These are phyloP conservation scores for Mesembryanthemum crystallinum DNA, from an alignment of 148 eudicot species.

Conservation along the genomic window DNA sequence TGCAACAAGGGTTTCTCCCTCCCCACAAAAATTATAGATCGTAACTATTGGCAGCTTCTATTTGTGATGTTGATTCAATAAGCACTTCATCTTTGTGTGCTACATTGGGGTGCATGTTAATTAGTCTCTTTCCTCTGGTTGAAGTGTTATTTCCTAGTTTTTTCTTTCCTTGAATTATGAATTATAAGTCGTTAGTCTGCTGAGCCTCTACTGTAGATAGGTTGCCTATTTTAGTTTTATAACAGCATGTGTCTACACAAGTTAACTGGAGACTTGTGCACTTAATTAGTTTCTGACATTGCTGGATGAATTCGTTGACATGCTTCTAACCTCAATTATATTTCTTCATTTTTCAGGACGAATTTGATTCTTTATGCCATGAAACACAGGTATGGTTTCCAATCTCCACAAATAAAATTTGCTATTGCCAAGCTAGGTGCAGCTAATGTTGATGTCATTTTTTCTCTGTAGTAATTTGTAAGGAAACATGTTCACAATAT, in stretches of 20 bases:
- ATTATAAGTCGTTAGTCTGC: background rate
- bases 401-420: background rate
- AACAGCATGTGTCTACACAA: background rate
- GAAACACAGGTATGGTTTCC: slow-evolving; percentile 55
- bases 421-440: slow-evolving; percentile 1
- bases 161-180: background rate
- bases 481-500: background rate
- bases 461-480: background rate
- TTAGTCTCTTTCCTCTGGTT: too few relatives aligned
- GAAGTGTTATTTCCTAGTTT: background rate
- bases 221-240: background rate
- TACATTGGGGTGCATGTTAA: background rate
- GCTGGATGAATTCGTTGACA: too few relatives aligned
- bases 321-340: background rate
- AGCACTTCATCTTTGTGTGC: background rate
- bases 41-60: too few relatives aligned
- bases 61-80: too few relatives aligned
- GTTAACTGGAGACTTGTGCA: background rate
- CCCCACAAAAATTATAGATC: too few relatives aligned
- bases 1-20: too few relatives aligned
- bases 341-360: slow-evolving; percentile 45
- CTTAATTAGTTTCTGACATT: too few relatives aligned
- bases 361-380: slow-evolving; percentile 46
- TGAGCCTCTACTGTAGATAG: background rate
- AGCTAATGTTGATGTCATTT: background rate